These are phyloP conservation scores for Solanum peruvianum DNA, from an alignment of 257 asterid genomes.

Conservation along the genomic window DNA sequence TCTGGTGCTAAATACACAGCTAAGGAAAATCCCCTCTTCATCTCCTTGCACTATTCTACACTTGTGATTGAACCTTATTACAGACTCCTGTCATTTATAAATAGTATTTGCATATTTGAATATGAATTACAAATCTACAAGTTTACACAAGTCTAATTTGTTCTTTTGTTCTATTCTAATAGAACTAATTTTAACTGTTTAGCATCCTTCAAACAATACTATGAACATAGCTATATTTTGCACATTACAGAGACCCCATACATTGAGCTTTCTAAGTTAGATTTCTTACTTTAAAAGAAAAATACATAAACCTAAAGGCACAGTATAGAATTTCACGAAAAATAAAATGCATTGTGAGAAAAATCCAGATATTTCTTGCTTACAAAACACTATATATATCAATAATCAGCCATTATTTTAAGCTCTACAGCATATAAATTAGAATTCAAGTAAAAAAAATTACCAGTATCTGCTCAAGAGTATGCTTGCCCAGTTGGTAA, in stretches of 20 bases:
- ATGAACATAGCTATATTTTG: not conserved
- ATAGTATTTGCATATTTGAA: not conserved
- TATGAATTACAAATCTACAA: not conserved
- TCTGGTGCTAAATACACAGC: not conserved
- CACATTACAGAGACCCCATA: not conserved
- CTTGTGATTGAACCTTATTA: not conserved
- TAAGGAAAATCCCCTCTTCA: not conserved
- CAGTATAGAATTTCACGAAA: not conserved
- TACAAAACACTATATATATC: not conserved
- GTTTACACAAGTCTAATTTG: not conserved
- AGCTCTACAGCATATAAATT: not conserved
- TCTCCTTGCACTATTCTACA: not conserved
- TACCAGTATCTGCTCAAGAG: not conserved
- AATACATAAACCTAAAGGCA: not conserved
- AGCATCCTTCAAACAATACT: not conserved
- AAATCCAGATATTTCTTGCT: not conserved
- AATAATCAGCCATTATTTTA: not conserved
- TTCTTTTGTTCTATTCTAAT: not conserved
- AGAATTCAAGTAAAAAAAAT: not conserved
- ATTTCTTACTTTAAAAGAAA: not conserved
- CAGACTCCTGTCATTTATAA: not conserved
- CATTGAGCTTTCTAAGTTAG: not conserved
- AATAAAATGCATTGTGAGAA: not conserved
- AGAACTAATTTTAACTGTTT: not conserved
- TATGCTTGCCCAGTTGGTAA: not conserved